A percentile compares a stretch with the other conserved stretches of the same genome.
These are phyloP conservation scores for Agaricus sinodeliciosus DNA, from an alignment of 768 basidiomycete species.

Conservation along the genomic window DNA sequence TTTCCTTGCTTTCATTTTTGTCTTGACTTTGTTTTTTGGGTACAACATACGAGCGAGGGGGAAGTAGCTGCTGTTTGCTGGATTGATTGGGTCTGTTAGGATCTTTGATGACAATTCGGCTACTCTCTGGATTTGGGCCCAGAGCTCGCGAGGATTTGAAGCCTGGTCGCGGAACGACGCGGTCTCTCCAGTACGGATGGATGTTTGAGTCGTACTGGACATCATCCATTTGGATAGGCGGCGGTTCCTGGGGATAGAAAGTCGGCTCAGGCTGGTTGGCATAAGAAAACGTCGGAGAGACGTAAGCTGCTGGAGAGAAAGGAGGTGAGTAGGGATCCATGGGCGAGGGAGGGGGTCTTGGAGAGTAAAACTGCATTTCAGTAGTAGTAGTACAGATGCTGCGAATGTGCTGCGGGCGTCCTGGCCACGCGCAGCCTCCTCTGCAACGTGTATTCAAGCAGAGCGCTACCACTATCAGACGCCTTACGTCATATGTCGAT, in stretches of 20 bases:
- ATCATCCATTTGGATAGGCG: conserved; percentile 3
- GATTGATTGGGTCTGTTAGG: conserved; percentile 1
- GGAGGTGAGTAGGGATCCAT: conserved; percentile 4
- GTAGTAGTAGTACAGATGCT: neutral
- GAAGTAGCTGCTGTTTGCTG: neutral
- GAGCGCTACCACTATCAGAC: no score
- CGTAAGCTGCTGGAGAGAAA: neutral
- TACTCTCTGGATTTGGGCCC: neutral
- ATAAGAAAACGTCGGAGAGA: neutral
- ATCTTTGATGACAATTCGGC: conserved; percentile 3
- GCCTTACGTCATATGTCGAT: no score
- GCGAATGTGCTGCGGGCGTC: conserved; percentile 2
- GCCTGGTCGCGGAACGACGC: conserved; percentile 5
- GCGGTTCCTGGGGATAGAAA: neutral
- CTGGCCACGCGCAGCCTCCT: neutral
- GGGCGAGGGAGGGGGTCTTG: neutral
- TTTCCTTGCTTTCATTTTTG: neutral
- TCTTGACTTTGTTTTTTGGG: neutral
- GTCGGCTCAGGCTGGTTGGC: neutral
- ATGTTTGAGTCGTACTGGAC: neutral
- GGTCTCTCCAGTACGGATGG: conserved; percentile 8
- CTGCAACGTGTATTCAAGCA: no score
- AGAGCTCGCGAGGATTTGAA: conserved; percentile 3
- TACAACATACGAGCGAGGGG: conserved; percentile 1
- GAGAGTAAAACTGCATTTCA: conserved; percentile 3